Base-by-base conservation (phyloP, 2,329 filamentous ascomycete species). In the Trichoderma simmonsii region DNA sequence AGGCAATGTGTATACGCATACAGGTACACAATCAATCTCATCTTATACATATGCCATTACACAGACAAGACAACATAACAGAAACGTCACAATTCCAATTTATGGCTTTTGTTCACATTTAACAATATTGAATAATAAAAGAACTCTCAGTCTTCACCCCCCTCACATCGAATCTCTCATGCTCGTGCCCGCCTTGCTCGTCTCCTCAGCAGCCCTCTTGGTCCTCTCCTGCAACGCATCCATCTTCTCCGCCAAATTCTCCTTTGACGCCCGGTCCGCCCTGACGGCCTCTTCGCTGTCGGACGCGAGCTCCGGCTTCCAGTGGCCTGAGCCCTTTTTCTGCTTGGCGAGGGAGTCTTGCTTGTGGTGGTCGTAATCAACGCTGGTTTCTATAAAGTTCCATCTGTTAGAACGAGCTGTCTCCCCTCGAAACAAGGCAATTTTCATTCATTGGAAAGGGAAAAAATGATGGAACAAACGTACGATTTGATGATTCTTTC, bases 211-310 rank as follows among this genome's bases (percentile, higher is more conserved):
- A 63, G 83, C 76, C 73, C 80, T 77, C 82, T 89, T 89, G 32
- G 89, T 91, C 79, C 86, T 84, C 78, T 91, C 83, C 82, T 91
- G 87, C 80, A 91, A 78, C 67, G 81, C 77, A 74, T 82, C 82
- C 74, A 86, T 81, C 64, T 85, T 81, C 72, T 84, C 81, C n/a
- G 76, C 48, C 60, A 67, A 32, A 14, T 79, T 82, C 76, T 12
- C 54, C 8, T 32, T 24, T 30, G 73, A 73, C 54, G 43, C 43
- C 34, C 88, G 88, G 79, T 92, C 92, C 54, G 90, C 92, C 84
- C 88, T 91, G 81, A 96, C 86, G 76, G 89, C 89, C 80, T 93
- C 92, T 85, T 97, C 93, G 81, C 91, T 93, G 81, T 93, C 89
- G 64, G 90, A 92, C 3, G 93, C 93, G 64, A 97, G 85, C 80